Percentiles rank a stretch among this genome's conserved stretches.
Evolutionary conservation across 495 filamentous ascomycete genomes (phyloP).

Genomic region (Aspergillus bridgeri): DNA sequence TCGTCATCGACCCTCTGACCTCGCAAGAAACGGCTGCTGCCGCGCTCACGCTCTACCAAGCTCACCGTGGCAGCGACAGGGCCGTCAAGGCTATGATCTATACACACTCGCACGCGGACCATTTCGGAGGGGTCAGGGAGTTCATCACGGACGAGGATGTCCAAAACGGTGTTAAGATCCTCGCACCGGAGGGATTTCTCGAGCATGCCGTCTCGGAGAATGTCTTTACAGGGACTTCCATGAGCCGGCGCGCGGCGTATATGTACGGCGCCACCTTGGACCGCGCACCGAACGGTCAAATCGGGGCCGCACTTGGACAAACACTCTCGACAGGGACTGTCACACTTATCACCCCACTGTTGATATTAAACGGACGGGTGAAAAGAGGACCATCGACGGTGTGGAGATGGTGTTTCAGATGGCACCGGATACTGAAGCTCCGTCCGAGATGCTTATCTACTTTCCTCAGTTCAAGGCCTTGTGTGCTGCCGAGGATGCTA

Average conservation of each 20-base stretch:
- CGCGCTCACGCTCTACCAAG: constrained; percentile 17
- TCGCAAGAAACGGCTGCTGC: constrained; percentile 16
- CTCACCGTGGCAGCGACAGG: constrained; percentile 14
- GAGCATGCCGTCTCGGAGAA: constrained; percentile 22
- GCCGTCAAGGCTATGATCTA: constrained; percentile 23
- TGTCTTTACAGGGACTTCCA: constrained; percentile 19
- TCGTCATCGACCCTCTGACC: constrained; percentile 21
- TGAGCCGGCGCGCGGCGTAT: constrained; percentile 19
- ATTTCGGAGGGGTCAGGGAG: constrained; percentile 20
- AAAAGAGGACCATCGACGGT: constrained; percentile 13
- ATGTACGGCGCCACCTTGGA: constrained; percentile 22
- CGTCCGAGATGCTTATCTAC: constrained; percentile 24
- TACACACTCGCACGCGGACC: constrained; percentile 24
- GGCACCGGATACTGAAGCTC: constrained; percentile 20
- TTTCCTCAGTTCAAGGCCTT: constrained; percentile 20
- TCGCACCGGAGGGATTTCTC: constrained; percentile 24
- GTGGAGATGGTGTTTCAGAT: constrained; percentile 24
- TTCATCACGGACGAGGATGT: constrained; percentile 12
- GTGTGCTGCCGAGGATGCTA: constrained; percentile 21
- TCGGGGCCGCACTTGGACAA: constrained; percentile 21
- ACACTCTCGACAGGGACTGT: constrained; percentile 13
- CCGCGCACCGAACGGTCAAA: constrained; percentile 11
- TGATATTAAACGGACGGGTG: constrained; percentile 12
- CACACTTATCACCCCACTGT: constrained; percentile 19
- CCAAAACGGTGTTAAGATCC: constrained; percentile 14